phyloP scores from a whole-genome alignment of 2,329 filamentous ascomycete genomes.

The Fusarium fujikuroi region DNA sequence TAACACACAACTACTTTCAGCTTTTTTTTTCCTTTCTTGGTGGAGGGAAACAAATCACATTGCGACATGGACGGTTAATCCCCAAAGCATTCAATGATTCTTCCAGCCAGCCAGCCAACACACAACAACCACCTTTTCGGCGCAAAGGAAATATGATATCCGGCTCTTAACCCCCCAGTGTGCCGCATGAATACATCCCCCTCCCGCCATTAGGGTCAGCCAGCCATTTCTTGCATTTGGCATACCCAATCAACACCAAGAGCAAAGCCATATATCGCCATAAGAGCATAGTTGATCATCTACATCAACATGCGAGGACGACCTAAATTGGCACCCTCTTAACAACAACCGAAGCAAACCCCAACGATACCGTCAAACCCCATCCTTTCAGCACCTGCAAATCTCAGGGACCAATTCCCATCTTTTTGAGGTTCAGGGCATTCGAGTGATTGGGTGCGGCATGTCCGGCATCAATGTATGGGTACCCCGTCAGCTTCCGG shows the following conservation, averaged over 20 bases:
- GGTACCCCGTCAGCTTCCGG: conserved; percentile 39
- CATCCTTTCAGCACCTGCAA: neutral
- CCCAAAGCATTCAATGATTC: conserved; percentile 11
- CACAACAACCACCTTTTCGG: conserved; percentile 8
- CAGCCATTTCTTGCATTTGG: conserved; percentile 1
- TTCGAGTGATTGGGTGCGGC: conserved; percentile 36
- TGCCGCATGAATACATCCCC: conserved; percentile 22
- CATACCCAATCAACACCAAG: neutral
- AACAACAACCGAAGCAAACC: conserved; percentile 11
- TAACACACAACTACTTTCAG: conserved; percentile 20
- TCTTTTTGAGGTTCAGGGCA: conserved; percentile 15
- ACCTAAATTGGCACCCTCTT: conserved; percentile 4
- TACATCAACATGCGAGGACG: conserved; percentile 13
- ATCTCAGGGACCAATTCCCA: neutral
- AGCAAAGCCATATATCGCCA: conserved; percentile 9
- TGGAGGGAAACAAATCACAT: conserved; percentile 22
- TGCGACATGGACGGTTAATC: conserved; percentile 26
- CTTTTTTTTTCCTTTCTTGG: conserved; percentile 4
- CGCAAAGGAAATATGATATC: conserved; percentile 26
- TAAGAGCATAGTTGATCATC: conserved; percentile 7
- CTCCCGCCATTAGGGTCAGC: conserved; percentile 5
- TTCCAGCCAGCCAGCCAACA: conserved; percentile 15
- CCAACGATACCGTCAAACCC: conserved; percentile 1
- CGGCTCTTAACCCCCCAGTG: conserved; percentile 8
- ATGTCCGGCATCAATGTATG: conserved; percentile 34